These are phyloP conservation scores for Saccharomyces pastorianus DNA, from an alignment of 1,139 yeast species.

Conservation along the genomic window DNA sequence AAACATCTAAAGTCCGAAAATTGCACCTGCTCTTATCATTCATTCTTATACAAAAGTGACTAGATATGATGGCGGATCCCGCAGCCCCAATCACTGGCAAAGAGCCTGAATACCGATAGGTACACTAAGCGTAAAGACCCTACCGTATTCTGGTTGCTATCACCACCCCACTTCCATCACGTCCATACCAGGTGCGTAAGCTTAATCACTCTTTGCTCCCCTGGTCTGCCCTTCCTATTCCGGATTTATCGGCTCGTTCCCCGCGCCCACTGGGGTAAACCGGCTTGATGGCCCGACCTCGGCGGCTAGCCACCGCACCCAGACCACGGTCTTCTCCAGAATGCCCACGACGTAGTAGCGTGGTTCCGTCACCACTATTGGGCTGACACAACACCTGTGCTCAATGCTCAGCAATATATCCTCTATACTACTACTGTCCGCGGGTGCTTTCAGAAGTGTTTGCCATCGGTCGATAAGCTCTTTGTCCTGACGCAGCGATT, in stretches of 20 bases:
- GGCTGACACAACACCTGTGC: conserved; percentile 2
- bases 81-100: not conserved
- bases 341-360: conserved; percentile 17
- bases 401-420: conserved; percentile 9
- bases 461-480: not conserved
- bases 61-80: not conserved
- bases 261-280: conserved; percentile 1
- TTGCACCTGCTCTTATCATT: not conserved
- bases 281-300: not conserved
- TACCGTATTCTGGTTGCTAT: not conserved
- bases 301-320: conserved; percentile 1
- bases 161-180: not conserved
- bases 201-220: not conserved
- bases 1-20: not conserved
- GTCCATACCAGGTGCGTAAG: not conserved
- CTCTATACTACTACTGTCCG: conserved; percentile 3
- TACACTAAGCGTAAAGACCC: not conserved
- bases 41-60: not conserved
- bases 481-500: not conserved
- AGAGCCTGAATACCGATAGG: not conserved
- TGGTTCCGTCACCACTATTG: not conserved
- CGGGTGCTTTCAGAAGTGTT: not conserved
- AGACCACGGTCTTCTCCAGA: conserved; percentile 9
- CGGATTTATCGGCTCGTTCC: not conserved
- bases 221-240: not conserved